These are phyloP conservation scores for Kwoniella shandongensis DNA, from an alignment of 768 basidiomycete species.

Conservation along the genomic window DNA sequence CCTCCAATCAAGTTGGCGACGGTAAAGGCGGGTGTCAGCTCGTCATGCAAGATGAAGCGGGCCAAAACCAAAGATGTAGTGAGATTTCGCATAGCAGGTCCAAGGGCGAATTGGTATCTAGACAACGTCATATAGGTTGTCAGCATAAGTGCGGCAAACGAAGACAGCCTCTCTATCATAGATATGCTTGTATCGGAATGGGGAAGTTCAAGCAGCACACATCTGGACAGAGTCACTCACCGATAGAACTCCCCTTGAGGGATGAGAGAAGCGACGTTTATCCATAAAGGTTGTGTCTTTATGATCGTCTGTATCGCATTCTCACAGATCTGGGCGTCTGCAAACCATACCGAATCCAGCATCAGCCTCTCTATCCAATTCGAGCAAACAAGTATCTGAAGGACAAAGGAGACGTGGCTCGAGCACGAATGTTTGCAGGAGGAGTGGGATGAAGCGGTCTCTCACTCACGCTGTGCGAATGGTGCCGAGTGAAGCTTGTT, in stretches of 20 bases:
- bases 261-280: slow-evolving; percentile 44
- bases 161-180: too few relatives aligned
- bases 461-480: slow-evolving; percentile 32
- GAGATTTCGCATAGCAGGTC: slow-evolving; percentile 36
- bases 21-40: slow-evolving; percentile 46
- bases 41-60: slow-evolving; percentile 51
- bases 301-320: slow-evolving; percentile 26
- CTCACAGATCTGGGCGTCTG: slow-evolving; percentile 35
- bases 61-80: slow-evolving; percentile 50
- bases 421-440: neutral
- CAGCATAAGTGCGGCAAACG: neutral
- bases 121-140: neutral
- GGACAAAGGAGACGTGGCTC: neutral
- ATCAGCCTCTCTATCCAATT: slow-evolving; percentile 1
- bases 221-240: slow-evolving; percentile 38
- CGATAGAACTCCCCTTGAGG: slow-evolving; percentile 53
- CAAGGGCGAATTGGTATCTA: slow-evolving; percentile 36
- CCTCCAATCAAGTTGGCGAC: slow-evolving; percentile 51
- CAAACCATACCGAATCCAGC: neutral
- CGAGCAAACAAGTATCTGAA: neutral
- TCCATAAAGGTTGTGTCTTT: slow-evolving; percentile 29
- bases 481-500: slow-evolving; percentile 39
- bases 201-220: too few relatives aligned
- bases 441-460: neutral
- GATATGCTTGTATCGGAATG: too few relatives aligned